These are phyloP conservation scores for Linnemannia exigua DNA, from an alignment of 192 early-diverging fungal genomes.

Conservation along the genomic window DNA sequence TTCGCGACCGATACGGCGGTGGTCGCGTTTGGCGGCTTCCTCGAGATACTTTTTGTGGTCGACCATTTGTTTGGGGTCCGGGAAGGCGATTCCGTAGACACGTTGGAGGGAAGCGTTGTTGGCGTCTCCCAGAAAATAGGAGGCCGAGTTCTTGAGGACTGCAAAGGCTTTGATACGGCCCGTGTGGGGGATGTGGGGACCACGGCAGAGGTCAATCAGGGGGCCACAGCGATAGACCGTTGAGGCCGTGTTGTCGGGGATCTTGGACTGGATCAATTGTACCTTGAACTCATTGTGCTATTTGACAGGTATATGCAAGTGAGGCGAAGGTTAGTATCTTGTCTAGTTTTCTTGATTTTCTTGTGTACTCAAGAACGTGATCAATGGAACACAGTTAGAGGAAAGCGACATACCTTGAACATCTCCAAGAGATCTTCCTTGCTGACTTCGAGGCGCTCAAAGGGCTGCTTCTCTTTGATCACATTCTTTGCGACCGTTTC, in stretches of 20 bases:
- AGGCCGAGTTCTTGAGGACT: slow-evolving; percentile 96
- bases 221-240: slow-evolving; percentile 99
- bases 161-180: slow-evolving; percentile 92
- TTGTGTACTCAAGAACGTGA: too few relatives aligned
- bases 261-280: slow-evolving; percentile 90
- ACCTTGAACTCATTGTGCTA: slow-evolving; percentile 97
- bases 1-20: slow-evolving; percentile 95
- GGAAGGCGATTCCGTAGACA: slow-evolving; percentile 99
- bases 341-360: background rate
- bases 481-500: slow-evolving; percentile 87
- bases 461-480: slow-evolving; percentile 96
- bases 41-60: slow-evolving; percentile 94
- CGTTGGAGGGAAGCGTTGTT: slow-evolving; percentile 98
- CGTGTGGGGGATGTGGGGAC: slow-evolving; percentile 96
- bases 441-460: slow-evolving; percentile 88
- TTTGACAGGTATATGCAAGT: too few relatives aligned
- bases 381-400: background rate
- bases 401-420: slow-evolving; percentile 79
- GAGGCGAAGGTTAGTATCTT: background rate
- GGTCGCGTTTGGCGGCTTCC: slow-evolving; percentile 95
- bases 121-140: slow-evolving; percentile 97
- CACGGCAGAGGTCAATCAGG: slow-evolving; percentile 95
- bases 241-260: slow-evolving; percentile 90
- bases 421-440: slow-evolving; percentile 95
- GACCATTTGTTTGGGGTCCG: slow-evolving; percentile 95